Percentiles rank a stretch among this genome's conserved stretches.
These are phyloP conservation scores for Boechera stricta DNA, from an alignment of 345 rosid species.

Conservation along the genomic window DNA sequence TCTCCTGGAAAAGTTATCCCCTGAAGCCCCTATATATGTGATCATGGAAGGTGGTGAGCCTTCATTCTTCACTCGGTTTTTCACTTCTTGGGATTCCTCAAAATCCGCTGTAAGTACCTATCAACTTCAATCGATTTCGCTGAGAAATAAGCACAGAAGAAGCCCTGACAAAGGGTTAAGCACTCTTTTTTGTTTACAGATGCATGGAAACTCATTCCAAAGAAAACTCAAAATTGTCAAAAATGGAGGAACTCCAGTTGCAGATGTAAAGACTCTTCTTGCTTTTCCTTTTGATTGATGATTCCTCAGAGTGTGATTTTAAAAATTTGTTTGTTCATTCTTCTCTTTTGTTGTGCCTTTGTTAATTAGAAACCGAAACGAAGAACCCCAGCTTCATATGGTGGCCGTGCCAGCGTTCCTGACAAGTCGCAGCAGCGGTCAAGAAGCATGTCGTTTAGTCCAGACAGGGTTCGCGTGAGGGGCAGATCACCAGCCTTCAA, in stretches of 20 bases:
- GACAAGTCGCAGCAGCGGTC: conserved; percentile 47
- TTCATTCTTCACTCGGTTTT: conserved; percentile 88
- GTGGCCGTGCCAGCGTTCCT: conserved; percentile 77
- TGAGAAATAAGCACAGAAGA: background rate
- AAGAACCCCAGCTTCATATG: conserved; percentile 76
- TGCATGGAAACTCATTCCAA: conserved; percentile 97
- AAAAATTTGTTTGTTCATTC: conserved; percentile 25
- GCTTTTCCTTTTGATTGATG: conserved; percentile 16
- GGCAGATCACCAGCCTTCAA: conserved; percentile 49
- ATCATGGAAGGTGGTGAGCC: conserved; percentile 96
- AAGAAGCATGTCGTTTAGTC: conserved; percentile 50
- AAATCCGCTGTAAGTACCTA: conserved; percentile 68
- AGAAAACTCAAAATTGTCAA: conserved; percentile 84
- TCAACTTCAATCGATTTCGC: background rate
- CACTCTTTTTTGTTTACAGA: conserved; percentile 54
- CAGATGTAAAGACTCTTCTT: conserved; percentile 63
- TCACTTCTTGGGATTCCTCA: conserved; percentile 81
- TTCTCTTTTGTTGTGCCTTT: conserved; percentile 5
- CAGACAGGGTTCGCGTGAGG: conserved; percentile 51
- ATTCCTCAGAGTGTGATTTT: conserved; percentile 6
- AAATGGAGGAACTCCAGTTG: conserved; percentile 71
- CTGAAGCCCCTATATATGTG: conserved; percentile 74
- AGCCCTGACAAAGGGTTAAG: conserved; percentile 12
- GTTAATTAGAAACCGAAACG: conserved; percentile 81
- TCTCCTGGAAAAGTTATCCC: conserved; percentile 74